A percentile compares a stretch with the other conserved stretches of the same genome.
Evolutionary conservation across 768 basidiomycete genomes (phyloP).

Genomic region (Pisolithus marmoratus): DNA sequence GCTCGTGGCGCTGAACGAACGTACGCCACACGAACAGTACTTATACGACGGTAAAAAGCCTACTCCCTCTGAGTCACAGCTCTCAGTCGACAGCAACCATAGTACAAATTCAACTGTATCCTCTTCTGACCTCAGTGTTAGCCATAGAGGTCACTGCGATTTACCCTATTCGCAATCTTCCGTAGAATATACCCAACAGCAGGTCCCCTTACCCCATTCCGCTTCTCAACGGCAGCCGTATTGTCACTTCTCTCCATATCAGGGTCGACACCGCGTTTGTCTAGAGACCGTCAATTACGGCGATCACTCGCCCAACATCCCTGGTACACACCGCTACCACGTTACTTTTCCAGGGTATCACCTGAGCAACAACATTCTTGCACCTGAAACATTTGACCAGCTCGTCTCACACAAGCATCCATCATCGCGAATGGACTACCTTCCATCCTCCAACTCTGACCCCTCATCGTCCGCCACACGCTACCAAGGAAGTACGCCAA

Average conservation of each 20-base stretch:
- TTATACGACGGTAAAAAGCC: conserved; percentile 11
- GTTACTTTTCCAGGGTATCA: conserved; percentile 8
- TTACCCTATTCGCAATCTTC: conserved; percentile 1
- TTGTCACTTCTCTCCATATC: conserved; percentile 19
- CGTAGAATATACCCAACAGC: conserved; percentile 6
- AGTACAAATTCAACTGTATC: conserved; percentile 19
- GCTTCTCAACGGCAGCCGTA: background rate
- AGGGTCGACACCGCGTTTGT: conserved; percentile 16
- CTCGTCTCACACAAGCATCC: background rate
- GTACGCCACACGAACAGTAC: conserved; percentile 10
- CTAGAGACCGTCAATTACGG: conserved; percentile 16
- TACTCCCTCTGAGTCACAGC: conserved; percentile 21
- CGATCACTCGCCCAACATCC: conserved; percentile 7
- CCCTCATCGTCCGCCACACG: conserved; percentile 12
- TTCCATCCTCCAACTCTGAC: conserved; percentile 7
- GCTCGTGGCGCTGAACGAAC: background rate
- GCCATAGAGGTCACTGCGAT: conserved; percentile 3
- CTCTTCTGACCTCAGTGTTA: conserved; percentile 11
- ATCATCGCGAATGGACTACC: conserved; percentile 5
- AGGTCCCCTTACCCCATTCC: background rate
- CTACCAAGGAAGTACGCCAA: conserved; percentile 2
- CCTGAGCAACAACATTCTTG: conserved; percentile 2
- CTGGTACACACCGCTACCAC: conserved; percentile 13
- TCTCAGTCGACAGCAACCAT: conserved; percentile 22
- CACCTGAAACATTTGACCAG: conserved; percentile 13